Percentiles rank a stretch among this genome's conserved stretches.
Conservation (phyloP, 192 early-diverging fungal species). For the Entomortierella parvispora region DNA sequence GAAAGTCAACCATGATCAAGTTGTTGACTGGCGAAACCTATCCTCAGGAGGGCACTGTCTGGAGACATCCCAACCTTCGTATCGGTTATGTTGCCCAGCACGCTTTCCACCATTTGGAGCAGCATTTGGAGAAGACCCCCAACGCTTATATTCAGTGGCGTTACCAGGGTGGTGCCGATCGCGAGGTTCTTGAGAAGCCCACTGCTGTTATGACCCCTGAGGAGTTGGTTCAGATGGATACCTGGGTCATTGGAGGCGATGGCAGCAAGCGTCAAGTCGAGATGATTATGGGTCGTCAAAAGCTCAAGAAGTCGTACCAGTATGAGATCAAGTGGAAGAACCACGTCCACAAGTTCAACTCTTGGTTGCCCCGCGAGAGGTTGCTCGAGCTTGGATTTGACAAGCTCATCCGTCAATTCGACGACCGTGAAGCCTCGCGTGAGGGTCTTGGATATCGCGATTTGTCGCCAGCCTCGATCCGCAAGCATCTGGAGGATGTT, state of each 20-base stretch:
- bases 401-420: constrained; percentile 69
- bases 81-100: constrained; percentile 89
- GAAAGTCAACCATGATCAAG: constrained; percentile 69
- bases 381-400: constrained; percentile 79
- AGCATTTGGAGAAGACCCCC: constrained; percentile 71
- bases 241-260: constrained; percentile 49
- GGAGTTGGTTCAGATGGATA: constrained; percentile 58
- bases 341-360: constrained; percentile 80
- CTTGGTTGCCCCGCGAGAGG: constrained; percentile 77
- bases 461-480: constrained; percentile 47
- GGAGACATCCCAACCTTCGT: constrained; percentile 86
- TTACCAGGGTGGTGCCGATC: constrained; percentile 79
- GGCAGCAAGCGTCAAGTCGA: constrained; percentile 59
- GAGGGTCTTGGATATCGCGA: constrained; percentile 53
- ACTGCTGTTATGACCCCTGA: constrained; percentile 74
- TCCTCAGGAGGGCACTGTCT: constrained; percentile 76
- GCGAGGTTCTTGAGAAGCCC: constrained; percentile 82
- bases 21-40: constrained; percentile 80
- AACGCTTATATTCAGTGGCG: constrained; percentile 80
- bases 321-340: constrained; percentile 79
- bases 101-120: constrained; percentile 88
- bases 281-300: constrained; percentile 71
- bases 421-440: constrained; percentile 61
- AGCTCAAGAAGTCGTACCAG: constrained; percentile 73
- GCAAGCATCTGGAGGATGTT: constrained; percentile 57